phyloP scores from a whole-genome alignment of 345 rosid genomes.

The Corchorus capsularis region DNA sequence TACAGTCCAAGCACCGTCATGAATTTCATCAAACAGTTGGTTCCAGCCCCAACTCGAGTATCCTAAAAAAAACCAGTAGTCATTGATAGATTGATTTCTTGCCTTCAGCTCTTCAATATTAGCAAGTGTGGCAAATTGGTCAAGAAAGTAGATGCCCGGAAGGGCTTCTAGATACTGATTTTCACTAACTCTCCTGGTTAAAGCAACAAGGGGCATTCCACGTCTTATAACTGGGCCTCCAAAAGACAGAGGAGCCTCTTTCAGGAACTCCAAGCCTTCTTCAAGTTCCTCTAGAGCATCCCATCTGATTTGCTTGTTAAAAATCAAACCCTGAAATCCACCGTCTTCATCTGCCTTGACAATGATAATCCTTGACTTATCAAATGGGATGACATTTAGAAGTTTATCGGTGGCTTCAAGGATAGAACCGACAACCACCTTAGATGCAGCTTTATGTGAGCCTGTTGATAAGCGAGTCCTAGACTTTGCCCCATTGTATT shows the following conservation, averaged over 20 bases:
- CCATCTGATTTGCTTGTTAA: slow-evolving; percentile 80
- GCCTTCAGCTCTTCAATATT: slow-evolving; percentile 52
- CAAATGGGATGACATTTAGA: slow-evolving; percentile 52
- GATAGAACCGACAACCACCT: slow-evolving; percentile 60
- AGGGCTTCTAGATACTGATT: slow-evolving; percentile 49
- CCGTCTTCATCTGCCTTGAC: slow-evolving; percentile 50
- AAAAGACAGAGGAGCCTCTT: slow-evolving; percentile 60
- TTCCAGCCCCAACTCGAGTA: slow-evolving; percentile 79
- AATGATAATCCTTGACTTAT: slow-evolving; percentile 62
- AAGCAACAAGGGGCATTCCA: slow-evolving; percentile 62
- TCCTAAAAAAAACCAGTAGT: slow-evolving; percentile 93
- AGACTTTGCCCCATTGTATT: slow-evolving; percentile 30
- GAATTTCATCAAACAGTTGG: slow-evolving; percentile 71
- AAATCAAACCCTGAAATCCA: slow-evolving; percentile 80
- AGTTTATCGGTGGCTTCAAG: slow-evolving; percentile 72
- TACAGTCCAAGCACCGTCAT: slow-evolving; percentile 71
- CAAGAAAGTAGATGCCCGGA: slow-evolving; percentile 71
- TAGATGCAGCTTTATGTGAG: slow-evolving; percentile 29
- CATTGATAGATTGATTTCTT: slow-evolving; percentile 43
- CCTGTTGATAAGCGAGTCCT: slow-evolving; percentile 20
- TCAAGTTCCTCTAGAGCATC: slow-evolving; percentile 55
- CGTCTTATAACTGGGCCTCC: slow-evolving; percentile 77
- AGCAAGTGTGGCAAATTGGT: slow-evolving; percentile 50
- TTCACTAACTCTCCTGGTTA: slow-evolving; percentile 45
- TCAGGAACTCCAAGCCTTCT: slow-evolving; percentile 54